Evolutionary conservation across 495 filamentous ascomycete species (phyloP).

Genomic region (Penicillium cinerascens): DNA sequence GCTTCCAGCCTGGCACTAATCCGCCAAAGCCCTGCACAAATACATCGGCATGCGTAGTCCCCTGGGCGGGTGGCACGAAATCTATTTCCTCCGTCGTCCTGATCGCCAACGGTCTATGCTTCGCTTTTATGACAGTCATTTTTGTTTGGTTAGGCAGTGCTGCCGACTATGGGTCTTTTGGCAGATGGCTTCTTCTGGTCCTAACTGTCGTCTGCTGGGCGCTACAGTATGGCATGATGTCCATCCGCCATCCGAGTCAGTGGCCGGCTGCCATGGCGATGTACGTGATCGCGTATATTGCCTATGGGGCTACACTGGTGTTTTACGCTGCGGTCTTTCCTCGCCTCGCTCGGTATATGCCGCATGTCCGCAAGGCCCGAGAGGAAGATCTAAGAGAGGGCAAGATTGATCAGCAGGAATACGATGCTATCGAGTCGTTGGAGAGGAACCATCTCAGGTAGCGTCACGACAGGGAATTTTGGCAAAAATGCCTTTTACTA

Average conservation of each 20-base stretch:
- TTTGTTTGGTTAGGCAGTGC: constrained; percentile 49
- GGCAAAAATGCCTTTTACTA: no score
- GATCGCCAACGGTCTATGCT: constrained; percentile 50
- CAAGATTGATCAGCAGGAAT: constrained; percentile 39
- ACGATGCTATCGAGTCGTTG: constrained; percentile 46
- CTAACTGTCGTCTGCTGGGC: constrained; percentile 49
- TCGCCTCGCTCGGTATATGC: constrained; percentile 44
- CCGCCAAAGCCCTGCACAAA: constrained; percentile 39
- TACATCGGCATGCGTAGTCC: constrained; percentile 43
- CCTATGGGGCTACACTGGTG: constrained; percentile 46
- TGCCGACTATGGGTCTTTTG: constrained; percentile 50
- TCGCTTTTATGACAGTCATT: constrained; percentile 48
- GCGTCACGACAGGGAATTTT: no score
- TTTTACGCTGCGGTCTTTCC: constrained; percentile 52
- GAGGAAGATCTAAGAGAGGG: constrained; percentile 44
- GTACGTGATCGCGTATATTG: constrained; percentile 46
- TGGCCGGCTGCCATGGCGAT: constrained; percentile 49
- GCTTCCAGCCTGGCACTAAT: constrained; percentile 40
- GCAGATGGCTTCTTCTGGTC: constrained; percentile 44
- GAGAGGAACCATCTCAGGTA: constrained; percentile 48
- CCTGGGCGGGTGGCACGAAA: constrained; percentile 43
- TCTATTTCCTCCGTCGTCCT: constrained; percentile 45
- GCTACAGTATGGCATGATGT: constrained; percentile 46
- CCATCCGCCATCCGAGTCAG: constrained; percentile 40
- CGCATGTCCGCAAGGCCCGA: constrained; percentile 44